Percentiles rank a stretch among this genome's conserved stretches.
These are phyloP conservation scores for Pseudocercospora cruenta DNA, from an alignment of 2,329 filamentous ascomycete species.

Conservation along the genomic window DNA sequence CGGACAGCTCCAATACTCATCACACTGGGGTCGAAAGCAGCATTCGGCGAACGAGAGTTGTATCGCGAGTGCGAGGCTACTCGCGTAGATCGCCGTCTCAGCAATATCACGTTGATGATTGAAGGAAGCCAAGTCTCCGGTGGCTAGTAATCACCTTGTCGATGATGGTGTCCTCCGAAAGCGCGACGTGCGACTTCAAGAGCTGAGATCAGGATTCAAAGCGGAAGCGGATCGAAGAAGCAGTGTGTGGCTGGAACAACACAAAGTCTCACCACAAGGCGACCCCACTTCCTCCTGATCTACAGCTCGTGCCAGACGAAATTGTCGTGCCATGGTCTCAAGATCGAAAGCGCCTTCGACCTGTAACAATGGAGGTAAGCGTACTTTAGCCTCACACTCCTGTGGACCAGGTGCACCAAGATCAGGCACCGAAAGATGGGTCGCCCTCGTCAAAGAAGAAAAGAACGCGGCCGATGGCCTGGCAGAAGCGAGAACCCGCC, in stretches of 20 bases:
- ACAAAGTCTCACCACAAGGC: neutral
- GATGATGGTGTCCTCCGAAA: neutral
- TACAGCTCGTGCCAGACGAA: neutral
- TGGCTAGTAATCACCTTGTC: neutral
- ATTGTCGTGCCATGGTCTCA: neutral
- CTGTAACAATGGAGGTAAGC: too few species aligned
- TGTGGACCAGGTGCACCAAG: too few species aligned
- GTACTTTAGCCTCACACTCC: too few species aligned
- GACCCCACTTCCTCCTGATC: neutral
- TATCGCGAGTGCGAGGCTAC: too few species aligned
- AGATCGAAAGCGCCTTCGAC: neutral
- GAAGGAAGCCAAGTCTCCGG: neutral
- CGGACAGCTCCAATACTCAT: too few species aligned
- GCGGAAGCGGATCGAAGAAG: neutral
- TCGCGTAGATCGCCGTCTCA: neutral
- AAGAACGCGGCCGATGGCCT: too few species aligned
- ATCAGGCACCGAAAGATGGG: too few species aligned
- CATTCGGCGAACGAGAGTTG: too few species aligned
- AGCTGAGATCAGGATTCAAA: neutral
- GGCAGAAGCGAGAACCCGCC: too few species aligned
- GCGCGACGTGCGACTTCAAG: neutral
- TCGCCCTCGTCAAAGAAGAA: too few species aligned
- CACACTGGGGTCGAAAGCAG: too few species aligned
- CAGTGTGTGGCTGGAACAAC: neutral
- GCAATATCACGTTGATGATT: neutral